phyloP scores from a whole-genome alignment of 345 rosid genomes.

The Salix suchowensis region DNA sequence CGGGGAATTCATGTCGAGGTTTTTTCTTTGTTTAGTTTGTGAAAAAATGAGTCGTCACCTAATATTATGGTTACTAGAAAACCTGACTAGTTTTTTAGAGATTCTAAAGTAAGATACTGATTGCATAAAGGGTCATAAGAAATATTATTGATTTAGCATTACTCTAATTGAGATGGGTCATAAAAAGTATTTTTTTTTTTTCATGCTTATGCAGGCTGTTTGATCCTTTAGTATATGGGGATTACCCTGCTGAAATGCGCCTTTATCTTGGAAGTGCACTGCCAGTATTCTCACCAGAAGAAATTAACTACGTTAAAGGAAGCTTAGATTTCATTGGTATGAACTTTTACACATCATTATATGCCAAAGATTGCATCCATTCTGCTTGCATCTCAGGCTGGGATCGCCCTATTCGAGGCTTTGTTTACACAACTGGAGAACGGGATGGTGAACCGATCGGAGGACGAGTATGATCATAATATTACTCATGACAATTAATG shows the following conservation, averaged over 20 bases:
- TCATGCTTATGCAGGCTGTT: slow-evolving; percentile 22
- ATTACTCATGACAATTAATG: background rate
- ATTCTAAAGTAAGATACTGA: too few relatives aligned
- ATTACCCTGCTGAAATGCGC: slow-evolving; percentile 44
- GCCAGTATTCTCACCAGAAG: slow-evolving; percentile 31
- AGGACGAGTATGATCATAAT: slow-evolving; percentile 18
- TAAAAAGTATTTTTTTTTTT: background rate
- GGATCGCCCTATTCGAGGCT: slow-evolving; percentile 35
- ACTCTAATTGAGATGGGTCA: too few relatives aligned
- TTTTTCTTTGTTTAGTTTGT: too few relatives aligned
- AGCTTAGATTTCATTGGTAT: slow-evolving; percentile 45
- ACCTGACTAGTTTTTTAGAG: too few relatives aligned
- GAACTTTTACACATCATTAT: slow-evolving; percentile 39
- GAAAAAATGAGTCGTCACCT: too few relatives aligned
- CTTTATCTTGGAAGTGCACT: slow-evolving; percentile 29
- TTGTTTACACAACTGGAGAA: slow-evolving; percentile 32
- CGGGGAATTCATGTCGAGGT: too few relatives aligned
- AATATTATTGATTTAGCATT: too few relatives aligned
- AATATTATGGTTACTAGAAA: too few relatives aligned
- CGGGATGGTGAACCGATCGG: slow-evolving; percentile 35
- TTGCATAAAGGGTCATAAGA: too few relatives aligned
- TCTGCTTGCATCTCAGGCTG: slow-evolving; percentile 30
- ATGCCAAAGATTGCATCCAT: slow-evolving; percentile 46
- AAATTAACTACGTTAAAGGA: slow-evolving; percentile 31
- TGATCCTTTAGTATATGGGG: slow-evolving; percentile 46